These are phyloP conservation scores for Pseudophaeomoniella oleicola DNA, from an alignment of 2,329 filamentous ascomycete species.

Conservation along the genomic window DNA sequence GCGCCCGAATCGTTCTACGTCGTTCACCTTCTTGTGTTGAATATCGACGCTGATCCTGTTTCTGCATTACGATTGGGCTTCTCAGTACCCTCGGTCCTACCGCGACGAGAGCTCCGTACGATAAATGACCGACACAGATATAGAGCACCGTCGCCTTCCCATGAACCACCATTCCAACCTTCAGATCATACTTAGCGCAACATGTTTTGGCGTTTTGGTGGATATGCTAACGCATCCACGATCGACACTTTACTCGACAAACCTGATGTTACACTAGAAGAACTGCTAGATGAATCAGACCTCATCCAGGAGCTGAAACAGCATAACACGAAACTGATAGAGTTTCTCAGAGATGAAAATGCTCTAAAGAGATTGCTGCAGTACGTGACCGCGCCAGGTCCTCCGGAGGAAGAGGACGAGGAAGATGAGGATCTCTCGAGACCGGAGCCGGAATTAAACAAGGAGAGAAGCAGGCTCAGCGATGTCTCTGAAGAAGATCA, in stretches of 20 bases:
- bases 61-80: too few species aligned
- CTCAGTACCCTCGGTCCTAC: too few species aligned
- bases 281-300: slow-evolving; percentile 89
- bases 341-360: slow-evolving; percentile 79
- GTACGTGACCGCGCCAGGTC: slow-evolving; percentile 70
- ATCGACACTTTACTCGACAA: slow-evolving; percentile 96
- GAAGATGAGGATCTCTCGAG: slow-evolving; percentile 31
- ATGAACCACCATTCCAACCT: not conserved
- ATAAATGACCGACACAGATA: not conserved
- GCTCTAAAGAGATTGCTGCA: slow-evolving; percentile 74
- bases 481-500: slow-evolving; percentile 20
- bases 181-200: slow-evolving; percentile 32
- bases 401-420: slow-evolving; percentile 35
- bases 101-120: too few species aligned
- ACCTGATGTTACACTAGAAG: slow-evolving; percentile 83
- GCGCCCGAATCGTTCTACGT: too few species aligned
- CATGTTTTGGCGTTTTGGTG: slow-evolving; percentile 99
- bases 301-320: slow-evolving; percentile 96
- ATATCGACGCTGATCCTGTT: too few species aligned
- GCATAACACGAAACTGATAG: slow-evolving; percentile 93
- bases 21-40: too few species aligned
- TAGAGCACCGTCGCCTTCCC: not conserved
- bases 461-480: slow-evolving; percentile 15
- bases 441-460: slow-evolving; percentile 9
- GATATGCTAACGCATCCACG: slow-evolving; percentile 92